phyloP scores from a whole-genome alignment of 805 yeast genomes.

The Blastobotrys robertii region DNA sequence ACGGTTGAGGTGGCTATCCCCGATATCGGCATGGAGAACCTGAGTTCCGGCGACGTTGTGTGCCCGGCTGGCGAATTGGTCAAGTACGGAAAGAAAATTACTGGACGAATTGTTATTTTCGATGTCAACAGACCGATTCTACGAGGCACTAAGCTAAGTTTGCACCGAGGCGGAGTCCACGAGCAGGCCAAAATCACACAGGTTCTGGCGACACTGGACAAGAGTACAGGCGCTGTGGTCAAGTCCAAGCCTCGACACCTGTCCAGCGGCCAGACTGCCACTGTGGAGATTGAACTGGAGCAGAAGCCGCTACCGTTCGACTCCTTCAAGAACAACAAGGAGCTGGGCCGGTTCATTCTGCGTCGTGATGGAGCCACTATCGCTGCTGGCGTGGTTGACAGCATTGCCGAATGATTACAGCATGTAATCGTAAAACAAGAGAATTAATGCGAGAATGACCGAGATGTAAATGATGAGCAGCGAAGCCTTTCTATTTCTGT shows the following conservation, averaged over 20 bases:
- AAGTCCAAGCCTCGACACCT: slow-evolving; percentile 47
- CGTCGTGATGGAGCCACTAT: slow-evolving; percentile 61
- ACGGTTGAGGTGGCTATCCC: slow-evolving; percentile 38
- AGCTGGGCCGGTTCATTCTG: slow-evolving; percentile 58
- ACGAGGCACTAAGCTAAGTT: slow-evolving; percentile 67
- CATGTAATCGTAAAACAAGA: slow-evolving; percentile 34
- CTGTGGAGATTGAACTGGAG: slow-evolving; percentile 44
- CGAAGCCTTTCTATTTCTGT: slow-evolving; percentile 52
- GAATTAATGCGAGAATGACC: slow-evolving; percentile 43
- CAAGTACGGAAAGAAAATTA: slow-evolving; percentile 38
- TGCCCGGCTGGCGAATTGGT: slow-evolving; percentile 39
- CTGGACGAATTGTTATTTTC: slow-evolving; percentile 54
- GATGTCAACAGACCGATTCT: slow-evolving; percentile 62
- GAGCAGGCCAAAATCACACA: slow-evolving; percentile 57
- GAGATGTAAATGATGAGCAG: slow-evolving; percentile 47
- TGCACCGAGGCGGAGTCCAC: slow-evolving; percentile 67
- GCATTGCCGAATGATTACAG: slow-evolving; percentile 8
- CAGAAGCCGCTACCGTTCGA: slow-evolving; percentile 42
- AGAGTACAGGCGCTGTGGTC: slow-evolving; percentile 20
- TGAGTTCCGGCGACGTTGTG: slow-evolving; percentile 60
- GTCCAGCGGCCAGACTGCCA: slow-evolving; percentile 48
- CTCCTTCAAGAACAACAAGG: slow-evolving; percentile 36
- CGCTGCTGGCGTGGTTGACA: slow-evolving; percentile 49
- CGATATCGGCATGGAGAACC: slow-evolving; percentile 31
- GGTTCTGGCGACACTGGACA: slow-evolving; percentile 31